Percentiles rank a stretch among this genome's conserved stretches.
These are phyloP conservation scores for Alternaria sp. DNA, from an alignment of 2,329 filamentous ascomycete genomes.

Conservation along the genomic window DNA sequence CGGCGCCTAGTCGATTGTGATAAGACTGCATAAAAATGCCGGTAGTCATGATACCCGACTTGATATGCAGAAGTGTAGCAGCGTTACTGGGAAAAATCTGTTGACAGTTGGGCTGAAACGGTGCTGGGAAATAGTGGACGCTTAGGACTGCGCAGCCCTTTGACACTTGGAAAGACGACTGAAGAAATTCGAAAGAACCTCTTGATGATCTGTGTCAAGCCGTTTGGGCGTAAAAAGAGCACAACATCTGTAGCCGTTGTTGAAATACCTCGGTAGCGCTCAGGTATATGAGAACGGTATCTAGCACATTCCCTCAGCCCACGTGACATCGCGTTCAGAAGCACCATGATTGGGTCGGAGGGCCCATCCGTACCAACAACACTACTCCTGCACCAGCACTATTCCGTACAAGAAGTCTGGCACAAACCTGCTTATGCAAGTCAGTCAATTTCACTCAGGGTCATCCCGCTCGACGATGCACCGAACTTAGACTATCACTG, in stretches of 20 bases:
- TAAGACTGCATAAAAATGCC: not conserved
- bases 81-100: not conserved
- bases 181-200: not conserved
- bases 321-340: not conserved
- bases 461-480: not conserved
- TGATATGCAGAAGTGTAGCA: not conserved
- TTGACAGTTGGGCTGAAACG: not conserved
- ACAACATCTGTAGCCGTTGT: not conserved
- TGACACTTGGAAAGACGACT: not conserved
- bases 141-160: not conserved
- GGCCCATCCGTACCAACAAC: not conserved
- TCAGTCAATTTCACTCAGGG: not conserved
- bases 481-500: not conserved
- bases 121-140: too few relatives aligned
- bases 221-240: not conserved
- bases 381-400: not conserved
- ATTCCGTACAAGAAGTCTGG: not conserved
- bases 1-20: not conserved
- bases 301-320: not conserved
- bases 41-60: not conserved
- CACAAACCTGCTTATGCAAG: not conserved
- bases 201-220: not conserved
- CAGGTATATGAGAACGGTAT: not conserved
- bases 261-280: not conserved
- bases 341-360: not conserved